Conservation (phyloP, 129 eudicot species). For the Artemisia annua region DNA sequence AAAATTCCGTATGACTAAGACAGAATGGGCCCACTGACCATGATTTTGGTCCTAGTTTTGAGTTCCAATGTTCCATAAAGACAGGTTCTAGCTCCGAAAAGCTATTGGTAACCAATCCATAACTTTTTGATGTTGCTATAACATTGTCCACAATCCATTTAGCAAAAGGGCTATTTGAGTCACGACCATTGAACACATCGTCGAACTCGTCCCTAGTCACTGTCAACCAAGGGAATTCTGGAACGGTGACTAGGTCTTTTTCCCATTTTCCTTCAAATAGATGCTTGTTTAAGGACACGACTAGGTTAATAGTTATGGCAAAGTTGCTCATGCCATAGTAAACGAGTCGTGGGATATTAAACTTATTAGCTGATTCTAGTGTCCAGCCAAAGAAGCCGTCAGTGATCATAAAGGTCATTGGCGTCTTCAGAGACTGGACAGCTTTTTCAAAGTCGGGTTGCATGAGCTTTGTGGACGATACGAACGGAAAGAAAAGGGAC, state of each 20-base stretch:
- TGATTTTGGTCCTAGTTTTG: constrained; percentile 24
- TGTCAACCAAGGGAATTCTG: constrained; percentile 39
- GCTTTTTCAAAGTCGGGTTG: constrained; percentile 49
- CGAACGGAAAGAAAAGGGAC: constrained; percentile 17
- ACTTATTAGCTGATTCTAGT: constrained; percentile 40
- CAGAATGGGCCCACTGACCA: constrained; percentile 56
- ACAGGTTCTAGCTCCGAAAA: constrained; percentile 44
- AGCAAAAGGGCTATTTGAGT: constrained; percentile 24
- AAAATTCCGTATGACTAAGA: constrained; percentile 4
- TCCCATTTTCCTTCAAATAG: constrained; percentile 16
- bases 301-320: background rate
- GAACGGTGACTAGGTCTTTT: constrained; percentile 27
- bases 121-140: constrained; percentile 31
- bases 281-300: background rate
- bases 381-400: constrained; percentile 73
- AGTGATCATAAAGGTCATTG: constrained; percentile 37
- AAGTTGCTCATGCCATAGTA: constrained; percentile 46
- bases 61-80: constrained; percentile 21
- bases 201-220: constrained; percentile 42
- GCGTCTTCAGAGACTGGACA: constrained; percentile 15
- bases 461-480: constrained; percentile 28
- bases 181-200: background rate
- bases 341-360: constrained; percentile 27
- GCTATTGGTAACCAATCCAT: constrained; percentile 48
- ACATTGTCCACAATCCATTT: constrained; percentile 23